Evolutionary conservation across 768 basidiomycete species (phyloP), one percentile per base, ranked within the genome.

Genomic region (Mycena albidolilacea): DNA sequence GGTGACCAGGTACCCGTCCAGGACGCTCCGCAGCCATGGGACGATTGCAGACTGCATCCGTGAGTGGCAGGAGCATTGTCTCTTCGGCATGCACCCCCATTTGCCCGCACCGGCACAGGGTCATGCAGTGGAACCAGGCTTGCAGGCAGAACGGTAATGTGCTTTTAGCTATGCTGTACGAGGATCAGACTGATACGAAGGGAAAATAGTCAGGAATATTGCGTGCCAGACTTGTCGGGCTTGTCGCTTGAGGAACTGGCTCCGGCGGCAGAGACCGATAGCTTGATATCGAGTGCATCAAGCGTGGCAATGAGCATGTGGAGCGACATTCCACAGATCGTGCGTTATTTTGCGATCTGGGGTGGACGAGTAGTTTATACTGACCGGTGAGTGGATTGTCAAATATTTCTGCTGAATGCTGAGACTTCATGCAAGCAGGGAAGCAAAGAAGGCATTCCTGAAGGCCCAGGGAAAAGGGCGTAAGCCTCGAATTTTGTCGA

Each of bases 61-160:
- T 5, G 66, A 67, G 21, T 67, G 66, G 66, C 66, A 67, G 44
- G 30, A 37, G 30, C 66, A 67, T 21, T 67, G 66, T 30, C 7
- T 8, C 0, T 10, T 67, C 0, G 66, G 66, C 1, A 23, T 46
- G 5, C 66, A 67, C n/a, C 30, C 30, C 30, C 30, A 30, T 41
- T 41, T 55, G 7, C 66, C 58, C 35, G 41, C 57, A 1, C 0
- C 35, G 30, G 30, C 30, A 30, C 30, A 3, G 30, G 30, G 1
- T 30, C 30, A 30, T 30, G 30, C 30, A n/a, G n/a, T n/a, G 30
- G 30, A 30, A 30, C 30, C 30, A 30, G 30, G 30, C 30, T 30
- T 30, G 30, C 30, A 30, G 30, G 30, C 30, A 30, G 30, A 30
- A 30, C 30, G 30, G 30, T 30, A 30, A 30, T 30, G 30, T 30